Conservation (phyloP, 2,329 filamentous ascomycete species). For the Alternaria sp. region DNA sequence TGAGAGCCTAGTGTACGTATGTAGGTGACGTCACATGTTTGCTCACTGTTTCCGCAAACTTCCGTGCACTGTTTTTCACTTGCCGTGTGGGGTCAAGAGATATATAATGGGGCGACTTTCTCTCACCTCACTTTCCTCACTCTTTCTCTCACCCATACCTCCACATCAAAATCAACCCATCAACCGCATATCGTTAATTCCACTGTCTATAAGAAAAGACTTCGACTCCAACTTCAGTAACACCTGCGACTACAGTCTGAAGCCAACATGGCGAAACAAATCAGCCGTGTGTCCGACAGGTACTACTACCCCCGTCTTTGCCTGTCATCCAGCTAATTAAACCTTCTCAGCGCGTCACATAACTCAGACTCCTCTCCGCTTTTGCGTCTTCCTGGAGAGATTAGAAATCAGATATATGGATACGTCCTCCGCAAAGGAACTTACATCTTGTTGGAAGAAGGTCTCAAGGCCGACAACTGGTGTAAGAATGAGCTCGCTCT, state of each 20-base stretch:
- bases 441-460: background rate
- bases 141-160: background rate
- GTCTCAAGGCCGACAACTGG: background rate
- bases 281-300: background rate
- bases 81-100: background rate
- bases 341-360: background rate
- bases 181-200: no score
- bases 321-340: background rate
- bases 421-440: background rate
- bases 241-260: background rate
- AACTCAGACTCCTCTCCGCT: background rate
- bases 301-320: background rate
- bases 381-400: slow-evolving; percentile 6
- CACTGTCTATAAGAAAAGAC: no score
- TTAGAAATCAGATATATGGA: slow-evolving; percentile 15
- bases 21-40: background rate
- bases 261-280: background rate
- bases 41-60: background rate
- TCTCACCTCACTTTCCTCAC: background rate
- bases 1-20: background rate
- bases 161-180: background rate
- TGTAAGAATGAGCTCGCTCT: slow-evolving; percentile 6
- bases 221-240: background rate
- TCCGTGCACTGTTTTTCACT: background rate
- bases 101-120: background rate